phyloP scores from a whole-genome alignment of 768 basidiomycete genomes.

The Tulasnella sp. region DNA sequence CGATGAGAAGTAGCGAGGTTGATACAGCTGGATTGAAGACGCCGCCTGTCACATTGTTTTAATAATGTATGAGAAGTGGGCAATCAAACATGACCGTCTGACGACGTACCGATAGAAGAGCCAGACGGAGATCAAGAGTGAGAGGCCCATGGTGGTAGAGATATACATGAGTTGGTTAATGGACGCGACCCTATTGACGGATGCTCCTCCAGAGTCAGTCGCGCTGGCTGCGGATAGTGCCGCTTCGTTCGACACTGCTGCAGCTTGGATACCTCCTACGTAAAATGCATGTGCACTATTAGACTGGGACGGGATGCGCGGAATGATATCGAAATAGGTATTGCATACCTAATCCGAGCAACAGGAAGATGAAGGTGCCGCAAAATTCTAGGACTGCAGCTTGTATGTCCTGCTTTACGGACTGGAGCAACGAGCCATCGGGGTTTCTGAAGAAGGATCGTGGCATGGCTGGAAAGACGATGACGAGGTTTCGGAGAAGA shows the following conservation, averaged over 20 bases:
- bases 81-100: neutral
- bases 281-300: slow-evolving; percentile 6
- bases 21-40: slow-evolving; percentile 19
- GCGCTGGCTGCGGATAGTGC: slow-evolving; percentile 3
- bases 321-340: neutral
- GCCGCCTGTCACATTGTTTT: slow-evolving; percentile 16
- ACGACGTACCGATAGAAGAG: slow-evolving; percentile 9
- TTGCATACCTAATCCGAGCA: slow-evolving; percentile 40
- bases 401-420: slow-evolving; percentile 7
- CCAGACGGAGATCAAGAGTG: slow-evolving; percentile 17
- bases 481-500: too few relatives aligned
- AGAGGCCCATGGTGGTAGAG: slow-evolving; percentile 17
- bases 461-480: too few relatives aligned
- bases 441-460: too few relatives aligned
- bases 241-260: slow-evolving; percentile 15
- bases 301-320: slow-evolving; percentile 4
- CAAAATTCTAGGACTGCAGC: slow-evolving; percentile 19
- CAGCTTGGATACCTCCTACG: slow-evolving; percentile 18
- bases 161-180: slow-evolving; percentile 21
- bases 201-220: neutral
- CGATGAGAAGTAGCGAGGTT: slow-evolving; percentile 19
- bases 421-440: too few relatives aligned
- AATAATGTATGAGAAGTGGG: neutral
- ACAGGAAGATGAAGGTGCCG: slow-evolving; percentile 38
- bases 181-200: slow-evolving; percentile 17